Base-by-base conservation (phyloP, 2,329 filamentous ascomycete genomes). In the Fusarium dlaminii region DNA sequence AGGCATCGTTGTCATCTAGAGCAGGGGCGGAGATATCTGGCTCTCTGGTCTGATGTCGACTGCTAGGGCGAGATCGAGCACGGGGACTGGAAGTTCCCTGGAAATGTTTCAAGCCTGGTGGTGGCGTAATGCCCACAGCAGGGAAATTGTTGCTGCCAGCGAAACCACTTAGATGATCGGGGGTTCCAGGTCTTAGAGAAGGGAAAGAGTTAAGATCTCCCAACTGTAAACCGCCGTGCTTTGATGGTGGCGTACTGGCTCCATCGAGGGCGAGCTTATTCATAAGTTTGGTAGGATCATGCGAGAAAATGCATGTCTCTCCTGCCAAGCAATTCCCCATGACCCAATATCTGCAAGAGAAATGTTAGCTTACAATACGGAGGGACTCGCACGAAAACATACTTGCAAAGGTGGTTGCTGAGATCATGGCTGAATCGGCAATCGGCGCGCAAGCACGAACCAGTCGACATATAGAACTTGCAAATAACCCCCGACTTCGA, bases 351-450 rank as follows among this genome's bases (percentile, higher is more conserved):
- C 94, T 96, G 63, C 60, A 66, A 36, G 32, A 24, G 27, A 30
- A 14, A 18, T 34, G 42, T 76, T 62, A 76, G 68, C 36, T 24
- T 27, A 12, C 15, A 36, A 42, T 24, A 36, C 10, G 37, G 32
- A 46, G 43, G 29, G 42, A 13, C 37, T n/a, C 29, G 40, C 13
- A 30, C 22, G 11, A 56, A 49, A 57, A 92, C 94, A 88, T 87
- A 97, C 94, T 98, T 98, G 95, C 96, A 99, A 71, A 99, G 89
- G 79, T 98, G 96, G 80, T 94, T 97, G 80, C 94, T 97, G 49
- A 98, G 89, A 81, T 99, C 96, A 82, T 99, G 96, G 76, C 95
- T 98, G 83, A 98, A 99, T 66, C 96, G 92, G 82, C 96, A 99
- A 83, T 99, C 96, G 68, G 96, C 96, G 67, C 96, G 91, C 60